A percentile compares a stretch with the other conserved stretches of the same genome.
Conservation (phyloP, 495 filamentous ascomycete genomes). For the Jackrogersella multiformis region DNA sequence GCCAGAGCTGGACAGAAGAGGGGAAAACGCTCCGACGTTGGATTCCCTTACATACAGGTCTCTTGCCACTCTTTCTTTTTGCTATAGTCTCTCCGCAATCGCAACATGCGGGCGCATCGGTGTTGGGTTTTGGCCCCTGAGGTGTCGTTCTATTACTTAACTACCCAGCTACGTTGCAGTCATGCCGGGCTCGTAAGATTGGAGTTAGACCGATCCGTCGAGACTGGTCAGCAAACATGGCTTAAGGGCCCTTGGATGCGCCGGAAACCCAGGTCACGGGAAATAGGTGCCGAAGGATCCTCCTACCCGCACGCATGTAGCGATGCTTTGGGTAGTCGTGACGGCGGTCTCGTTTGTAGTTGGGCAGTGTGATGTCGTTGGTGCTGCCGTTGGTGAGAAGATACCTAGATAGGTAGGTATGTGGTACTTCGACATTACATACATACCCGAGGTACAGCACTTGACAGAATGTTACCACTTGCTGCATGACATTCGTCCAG, state of each 20-base stretch:
- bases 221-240: conserved; percentile 14
- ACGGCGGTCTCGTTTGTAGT: conserved; percentile 8
- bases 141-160: conserved; percentile 33
- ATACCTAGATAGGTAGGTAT: no score
- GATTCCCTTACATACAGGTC: conserved; percentile 22
- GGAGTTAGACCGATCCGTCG: conserved; percentile 12
- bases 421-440: conserved; percentile 38
- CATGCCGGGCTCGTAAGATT: conserved; percentile 34
- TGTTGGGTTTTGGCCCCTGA: conserved; percentile 7
- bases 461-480: conserved; percentile 18
- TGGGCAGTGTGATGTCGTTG: not conserved
- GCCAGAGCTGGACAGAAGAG: conserved; percentile 29
- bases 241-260: conserved; percentile 3
- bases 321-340: no score
- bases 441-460: conserved; percentile 32
- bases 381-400: conserved; percentile 11
- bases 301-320: conserved; percentile 14
- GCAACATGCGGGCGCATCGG: conserved; percentile 20
- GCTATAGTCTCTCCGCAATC: conserved; percentile 34
- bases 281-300: conserved; percentile 28
- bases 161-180: conserved; percentile 36
- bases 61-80: conserved; percentile 30
- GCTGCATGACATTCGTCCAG: conserved; percentile 33
- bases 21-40: conserved; percentile 34
- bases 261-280: conserved; percentile 32